phyloP scores from a whole-genome alignment of 2,329 filamentous ascomycete genomes.

The Paecilomyces dactylethromorphus region DNA sequence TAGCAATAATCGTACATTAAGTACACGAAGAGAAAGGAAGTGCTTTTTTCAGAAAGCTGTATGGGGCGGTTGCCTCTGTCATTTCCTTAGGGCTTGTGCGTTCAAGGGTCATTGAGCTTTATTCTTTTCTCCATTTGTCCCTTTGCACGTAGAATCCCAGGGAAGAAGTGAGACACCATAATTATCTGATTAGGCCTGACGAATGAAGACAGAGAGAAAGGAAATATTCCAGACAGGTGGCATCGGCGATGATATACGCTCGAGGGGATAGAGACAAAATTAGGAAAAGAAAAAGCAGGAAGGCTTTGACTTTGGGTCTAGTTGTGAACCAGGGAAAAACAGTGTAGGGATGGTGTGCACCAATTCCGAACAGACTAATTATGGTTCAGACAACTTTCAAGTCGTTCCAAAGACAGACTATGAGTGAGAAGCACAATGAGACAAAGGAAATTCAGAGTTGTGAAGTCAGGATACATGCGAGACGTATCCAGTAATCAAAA shows the following conservation, averaged over 20 bases:
- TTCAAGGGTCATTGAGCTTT: background rate
- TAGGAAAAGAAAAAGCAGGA: background rate
- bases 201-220: background rate
- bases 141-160: no score
- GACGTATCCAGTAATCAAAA: background rate
- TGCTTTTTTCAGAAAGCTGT: background rate
- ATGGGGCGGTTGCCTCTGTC: background rate
- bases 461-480: background rate
- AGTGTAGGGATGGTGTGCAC: background rate
- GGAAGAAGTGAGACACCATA: background rate
- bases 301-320: background rate
- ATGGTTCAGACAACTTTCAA: background rate
- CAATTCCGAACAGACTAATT: background rate
- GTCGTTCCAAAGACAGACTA: background rate
- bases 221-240: background rate
- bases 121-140: no score
- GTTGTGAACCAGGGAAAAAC: background rate
- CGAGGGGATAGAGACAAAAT: background rate
- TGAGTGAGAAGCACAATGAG: background rate
- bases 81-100: background rate
- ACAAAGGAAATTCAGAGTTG: background rate
- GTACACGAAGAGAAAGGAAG: background rate
- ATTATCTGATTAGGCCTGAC: background rate
- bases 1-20: background rate
- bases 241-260: background rate